Evolutionary conservation across 208 protist species (phyloP).

Genomic region (Herpetomonas samuelpessoai): DNA sequence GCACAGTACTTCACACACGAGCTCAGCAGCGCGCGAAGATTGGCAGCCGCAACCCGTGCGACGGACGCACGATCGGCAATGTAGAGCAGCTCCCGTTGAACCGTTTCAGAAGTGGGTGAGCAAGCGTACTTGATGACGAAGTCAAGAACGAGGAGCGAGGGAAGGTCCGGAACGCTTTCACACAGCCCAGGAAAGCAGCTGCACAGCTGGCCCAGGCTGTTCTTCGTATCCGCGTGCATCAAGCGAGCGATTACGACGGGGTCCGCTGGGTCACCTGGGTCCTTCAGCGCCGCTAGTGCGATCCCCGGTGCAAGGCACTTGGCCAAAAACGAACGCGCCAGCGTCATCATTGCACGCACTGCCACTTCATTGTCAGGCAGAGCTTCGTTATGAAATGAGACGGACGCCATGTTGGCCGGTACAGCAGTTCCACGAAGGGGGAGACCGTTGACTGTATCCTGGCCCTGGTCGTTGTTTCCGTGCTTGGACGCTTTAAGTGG

Average conservation of each 20-base stretch:
- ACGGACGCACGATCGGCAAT: conserved; percentile 38
- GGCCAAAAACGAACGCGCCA: conserved; percentile 24
- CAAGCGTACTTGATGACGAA: conserved; percentile 43
- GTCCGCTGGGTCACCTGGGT: not conserved
- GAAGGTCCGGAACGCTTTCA: conserved; percentile 28
- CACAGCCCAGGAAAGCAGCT: conserved; percentile 36
- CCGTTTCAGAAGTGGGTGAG: not conserved
- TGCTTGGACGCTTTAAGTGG: not conserved
- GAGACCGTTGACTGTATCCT: too few species aligned
- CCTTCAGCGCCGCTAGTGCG: not conserved
- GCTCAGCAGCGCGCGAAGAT: conserved; percentile 20
- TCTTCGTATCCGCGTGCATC: conserved; percentile 14
- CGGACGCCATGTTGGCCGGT: too few species aligned
- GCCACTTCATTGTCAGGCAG: not conserved
- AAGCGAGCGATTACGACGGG: not conserved
- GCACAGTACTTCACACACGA: conserved; percentile 29
- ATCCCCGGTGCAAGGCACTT: not conserved
- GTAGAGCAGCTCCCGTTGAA: conserved; percentile 30
- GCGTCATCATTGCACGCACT: not conserved
- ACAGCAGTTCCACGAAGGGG: too few species aligned
- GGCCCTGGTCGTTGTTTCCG: not conserved
- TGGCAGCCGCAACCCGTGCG: conserved; percentile 29
- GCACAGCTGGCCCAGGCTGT: conserved; percentile 18
- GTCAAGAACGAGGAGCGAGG: conserved; percentile 54
- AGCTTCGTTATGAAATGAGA: not conserved